Conservation (phyloP, 176 grass and related monocot genomes). For the Microstegium vimineum region DNA sequence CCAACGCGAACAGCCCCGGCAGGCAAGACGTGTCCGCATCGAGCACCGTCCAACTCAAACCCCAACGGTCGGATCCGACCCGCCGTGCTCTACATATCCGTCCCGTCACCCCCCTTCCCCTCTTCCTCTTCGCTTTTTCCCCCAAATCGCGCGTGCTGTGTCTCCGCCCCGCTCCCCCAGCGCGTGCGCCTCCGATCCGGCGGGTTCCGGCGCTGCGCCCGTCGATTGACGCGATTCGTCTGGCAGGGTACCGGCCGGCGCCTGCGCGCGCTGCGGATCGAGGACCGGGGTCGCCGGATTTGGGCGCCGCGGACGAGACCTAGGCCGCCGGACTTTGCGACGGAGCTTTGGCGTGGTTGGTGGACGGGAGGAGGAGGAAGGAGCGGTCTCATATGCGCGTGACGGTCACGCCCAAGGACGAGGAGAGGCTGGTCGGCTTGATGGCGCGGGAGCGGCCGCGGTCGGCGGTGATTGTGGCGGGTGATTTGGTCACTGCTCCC, state of each 20-base stretch:
- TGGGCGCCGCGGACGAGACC: slow-evolving; percentile 25
- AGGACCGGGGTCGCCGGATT: slow-evolving; percentile 17
- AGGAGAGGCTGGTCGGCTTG: slow-evolving; percentile 37
- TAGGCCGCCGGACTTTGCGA: neutral
- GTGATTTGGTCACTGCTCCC: slow-evolving; percentile 17
- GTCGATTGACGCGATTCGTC: neutral
- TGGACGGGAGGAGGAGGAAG: neutral
- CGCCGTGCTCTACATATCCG: neutral
- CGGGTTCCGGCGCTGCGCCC: neutral
- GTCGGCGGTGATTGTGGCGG: slow-evolving; percentile 43
- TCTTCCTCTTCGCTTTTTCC: neutral
- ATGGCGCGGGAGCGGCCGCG: slow-evolving; percentile 56
- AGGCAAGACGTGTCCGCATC: slow-evolving; percentile 24
- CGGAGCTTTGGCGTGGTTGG: neutral
- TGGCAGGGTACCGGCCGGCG: neutral
- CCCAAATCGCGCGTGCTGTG: slow-evolving; percentile 28
- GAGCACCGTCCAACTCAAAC: slow-evolving; percentile 25
- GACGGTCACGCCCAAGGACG: slow-evolving; percentile 44
- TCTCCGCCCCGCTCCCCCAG: neutral
- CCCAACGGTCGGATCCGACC: slow-evolving; percentile 32
- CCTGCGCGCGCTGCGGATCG: slow-evolving; percentile 1
- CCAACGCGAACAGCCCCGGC: no score
- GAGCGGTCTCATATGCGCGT: slow-evolving; percentile 30
- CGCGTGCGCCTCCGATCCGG: slow-evolving; percentile 26
- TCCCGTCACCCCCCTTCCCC: neutral